Evolutionary conservation across 2,329 filamentous ascomycete genomes (phyloP).

Genomic region (Cladosporium sp.): DNA sequence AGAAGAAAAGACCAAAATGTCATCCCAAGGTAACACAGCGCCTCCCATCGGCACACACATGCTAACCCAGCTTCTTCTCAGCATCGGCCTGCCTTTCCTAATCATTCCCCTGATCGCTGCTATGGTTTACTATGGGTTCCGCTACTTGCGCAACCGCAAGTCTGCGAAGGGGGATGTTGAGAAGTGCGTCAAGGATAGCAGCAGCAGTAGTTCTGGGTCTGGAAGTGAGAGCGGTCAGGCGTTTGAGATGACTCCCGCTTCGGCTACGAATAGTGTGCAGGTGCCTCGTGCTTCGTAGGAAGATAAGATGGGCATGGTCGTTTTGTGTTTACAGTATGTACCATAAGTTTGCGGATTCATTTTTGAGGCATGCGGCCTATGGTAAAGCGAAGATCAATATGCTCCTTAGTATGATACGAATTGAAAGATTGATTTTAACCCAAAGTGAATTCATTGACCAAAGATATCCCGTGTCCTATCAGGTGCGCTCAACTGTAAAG

Average conservation of each 20-base stretch:
- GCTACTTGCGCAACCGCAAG: neutral
- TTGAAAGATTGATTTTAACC: too few relatives aligned
- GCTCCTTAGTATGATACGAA: too few relatives aligned
- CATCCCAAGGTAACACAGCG: neutral
- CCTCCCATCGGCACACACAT: neutral
- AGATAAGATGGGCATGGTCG: too few relatives aligned
- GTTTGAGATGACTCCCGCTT: neutral
- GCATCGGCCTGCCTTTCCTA: neutral
- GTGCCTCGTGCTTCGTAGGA: neutral
- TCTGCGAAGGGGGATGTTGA: neutral
- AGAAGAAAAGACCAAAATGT: too few relatives aligned
- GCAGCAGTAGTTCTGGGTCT: too few relatives aligned
- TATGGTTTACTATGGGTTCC: neutral
- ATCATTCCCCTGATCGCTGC: neutral
- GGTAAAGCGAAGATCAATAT: too few relatives aligned
- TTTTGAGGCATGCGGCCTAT: too few relatives aligned
- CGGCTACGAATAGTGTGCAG: conserved; percentile 2
- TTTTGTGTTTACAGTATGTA: too few relatives aligned
- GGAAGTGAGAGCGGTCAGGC: neutral
- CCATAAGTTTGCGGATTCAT: too few relatives aligned
- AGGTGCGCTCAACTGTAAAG: too few relatives aligned
- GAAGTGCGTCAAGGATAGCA: neutral
- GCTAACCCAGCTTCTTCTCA: conserved; percentile 2
- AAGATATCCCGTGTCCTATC: too few relatives aligned
- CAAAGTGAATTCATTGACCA: too few relatives aligned